Base-by-base conservation (phyloP, 305 asterid genomes). In the Rubia tinctorum region DNA sequence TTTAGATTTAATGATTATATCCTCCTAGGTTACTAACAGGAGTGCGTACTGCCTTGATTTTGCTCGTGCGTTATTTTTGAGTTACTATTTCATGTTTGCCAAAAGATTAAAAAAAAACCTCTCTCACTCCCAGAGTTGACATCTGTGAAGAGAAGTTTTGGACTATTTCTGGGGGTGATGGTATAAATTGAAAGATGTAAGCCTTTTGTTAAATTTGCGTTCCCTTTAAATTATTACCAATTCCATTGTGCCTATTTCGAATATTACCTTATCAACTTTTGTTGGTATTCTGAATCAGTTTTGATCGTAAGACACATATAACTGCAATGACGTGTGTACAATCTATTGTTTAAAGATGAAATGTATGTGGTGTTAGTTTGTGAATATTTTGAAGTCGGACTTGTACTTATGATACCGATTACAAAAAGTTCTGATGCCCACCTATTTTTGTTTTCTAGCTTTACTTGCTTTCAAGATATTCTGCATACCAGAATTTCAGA, bases 101-200 rank as follows among this genome's bases (percentile, higher is more conserved):
- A 53, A 22, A 53, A 53, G 59, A 53, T 53, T n/a, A n/a, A n/a
- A 53, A 53, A 22, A 53, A 53, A 53, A 72, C 75, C 37, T 23
- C 56, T 72, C 76, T 55, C 68, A 69, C 65, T 82, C 83, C 77
- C 91, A 95, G 98, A 60, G 73, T 65, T 71, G 94, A 95, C 78
- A 87, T 95, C 72, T 82, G 85, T 68, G 91, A 92, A 83, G 94
- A 90, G 87, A 95, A 92, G 91, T 95, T 84, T 81, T 95, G 87
- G 89, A 83, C 58, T 92, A 92, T 86, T 95, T 95, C 80, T 95
- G 99, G 99, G 90, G 98, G 98, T 92, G 95, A 81, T 95, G 83
- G 82, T 87, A 92, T 80, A 88, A 91, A 78, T 76, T 92, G 69
- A 92, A 92, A 96, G 99, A 87, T 76, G 94, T 76, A 49, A 71